Evolutionary conservation across 2,329 filamentous ascomycete genomes (phyloP).

Genomic region (Colletotrichum incanum): DNA sequence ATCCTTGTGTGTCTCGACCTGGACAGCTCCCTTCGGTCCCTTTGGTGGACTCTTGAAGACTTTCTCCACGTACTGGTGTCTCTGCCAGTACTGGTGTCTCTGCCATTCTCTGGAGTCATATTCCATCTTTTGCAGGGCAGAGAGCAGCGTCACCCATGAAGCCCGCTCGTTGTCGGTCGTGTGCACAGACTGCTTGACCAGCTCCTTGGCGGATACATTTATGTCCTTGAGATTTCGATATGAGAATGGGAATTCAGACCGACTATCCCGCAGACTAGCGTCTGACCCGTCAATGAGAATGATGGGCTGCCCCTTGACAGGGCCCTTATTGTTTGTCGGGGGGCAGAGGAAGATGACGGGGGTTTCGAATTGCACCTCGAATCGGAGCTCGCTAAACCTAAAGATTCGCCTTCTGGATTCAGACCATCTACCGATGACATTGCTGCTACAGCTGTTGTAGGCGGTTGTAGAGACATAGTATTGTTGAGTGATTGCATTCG

Average conservation of each 20-base stretch:
- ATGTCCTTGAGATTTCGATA: background rate
- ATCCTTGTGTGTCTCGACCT: constrained; percentile 2
- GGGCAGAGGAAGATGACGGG: constrained; percentile 67
- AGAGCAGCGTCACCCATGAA: constrained; percentile 68
- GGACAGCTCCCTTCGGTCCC: background rate
- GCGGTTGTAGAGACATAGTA: no score
- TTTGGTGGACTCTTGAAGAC: constrained; percentile 20
- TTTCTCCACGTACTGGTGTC: no score
- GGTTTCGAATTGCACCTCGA: constrained; percentile 65
- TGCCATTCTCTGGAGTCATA: constrained; percentile 64
- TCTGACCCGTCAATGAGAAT: constrained; percentile 57
- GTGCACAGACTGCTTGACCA: constrained; percentile 54
- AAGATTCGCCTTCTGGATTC: constrained; percentile 58
- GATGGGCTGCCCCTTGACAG: constrained; percentile 50
- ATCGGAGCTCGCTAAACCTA: constrained; percentile 61
- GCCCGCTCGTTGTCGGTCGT: constrained; percentile 72
- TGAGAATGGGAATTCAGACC: constrained; percentile 49
- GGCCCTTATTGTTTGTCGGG: constrained; percentile 58
- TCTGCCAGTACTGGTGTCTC: constrained; percentile 52
- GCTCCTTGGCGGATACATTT: constrained; percentile 44
- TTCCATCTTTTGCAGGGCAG: constrained; percentile 67
- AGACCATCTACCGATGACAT: constrained; percentile 65
- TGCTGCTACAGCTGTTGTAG: constrained; percentile 46
- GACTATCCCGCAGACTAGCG: constrained; percentile 54
- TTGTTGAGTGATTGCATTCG: no score